These are phyloP conservation scores for Tubosaeta sp. DNA, from an alignment of 768 basidiomycete species.

Conservation along the genomic window DNA sequence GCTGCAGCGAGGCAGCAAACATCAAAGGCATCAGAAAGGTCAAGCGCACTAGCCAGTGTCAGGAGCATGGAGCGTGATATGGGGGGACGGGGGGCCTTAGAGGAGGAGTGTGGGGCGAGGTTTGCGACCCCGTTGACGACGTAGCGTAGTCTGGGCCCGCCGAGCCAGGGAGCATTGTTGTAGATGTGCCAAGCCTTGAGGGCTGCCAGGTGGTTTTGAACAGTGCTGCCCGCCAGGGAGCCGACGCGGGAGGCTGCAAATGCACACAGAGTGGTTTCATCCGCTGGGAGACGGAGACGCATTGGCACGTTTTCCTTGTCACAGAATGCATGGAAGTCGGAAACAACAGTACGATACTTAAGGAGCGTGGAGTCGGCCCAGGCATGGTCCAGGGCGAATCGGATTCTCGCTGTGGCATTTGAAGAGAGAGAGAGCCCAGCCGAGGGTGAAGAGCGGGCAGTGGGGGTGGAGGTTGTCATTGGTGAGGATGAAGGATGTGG, in stretches of 20 bases:
- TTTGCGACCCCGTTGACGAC: conserved; percentile 23
- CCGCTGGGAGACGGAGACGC: conserved; percentile 16
- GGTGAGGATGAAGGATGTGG: background rate
- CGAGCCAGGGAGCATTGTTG: conserved; percentile 23
- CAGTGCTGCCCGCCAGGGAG: background rate
- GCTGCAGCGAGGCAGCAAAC: background rate
- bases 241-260: conserved; percentile 19
- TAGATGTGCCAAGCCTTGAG: conserved; percentile 34
- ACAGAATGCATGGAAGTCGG: conserved; percentile 19
- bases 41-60: background rate
- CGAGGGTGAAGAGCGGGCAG: too few relatives aligned
- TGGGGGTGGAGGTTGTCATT: conserved; percentile 6
- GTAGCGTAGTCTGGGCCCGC: conserved; percentile 15
- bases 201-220: background rate
- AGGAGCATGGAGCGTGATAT: conserved; percentile 20
- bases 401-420: background rate
- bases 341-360: background rate
- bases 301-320: conserved; percentile 12
- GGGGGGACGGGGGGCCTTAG: conserved; percentile 14
- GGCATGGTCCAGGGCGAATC: background rate
- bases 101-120: conserved; percentile 15
- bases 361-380: background rate
- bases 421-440: too few relatives aligned
- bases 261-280: conserved; percentile 25
- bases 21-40: background rate